Percentiles rank a stretch among this genome's conserved stretches.
phyloP scores from a whole-genome alignment of 108 stramenopile species.

The Cylindrotheca fusiformis region DNA sequence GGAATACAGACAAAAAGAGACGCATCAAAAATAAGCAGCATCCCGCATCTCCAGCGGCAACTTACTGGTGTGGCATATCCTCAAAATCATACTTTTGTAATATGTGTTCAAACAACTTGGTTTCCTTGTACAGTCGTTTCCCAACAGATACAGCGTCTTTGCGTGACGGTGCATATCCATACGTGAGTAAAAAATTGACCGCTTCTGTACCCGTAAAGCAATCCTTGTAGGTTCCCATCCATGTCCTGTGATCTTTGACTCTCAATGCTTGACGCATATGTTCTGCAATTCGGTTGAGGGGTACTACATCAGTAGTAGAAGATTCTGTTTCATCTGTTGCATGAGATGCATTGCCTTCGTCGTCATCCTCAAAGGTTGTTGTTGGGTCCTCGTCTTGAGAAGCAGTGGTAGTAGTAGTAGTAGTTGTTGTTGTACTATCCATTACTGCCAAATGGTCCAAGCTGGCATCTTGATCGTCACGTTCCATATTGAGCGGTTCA shows the following conservation, averaged over 20 bases:
- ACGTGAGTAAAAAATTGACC: constrained; percentile 53
- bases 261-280: constrained; percentile 21
- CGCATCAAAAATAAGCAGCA: too few relatives aligned
- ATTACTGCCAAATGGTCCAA: constrained; percentile 14
- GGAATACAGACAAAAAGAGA: too few relatives aligned
- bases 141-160: constrained; percentile 62
- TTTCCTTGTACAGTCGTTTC: constrained; percentile 39
- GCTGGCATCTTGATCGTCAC: constrained; percentile 5
- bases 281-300: constrained; percentile 28
- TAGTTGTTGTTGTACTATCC: not conserved
- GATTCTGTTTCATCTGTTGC: not conserved
- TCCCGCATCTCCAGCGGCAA: too few relatives aligned
- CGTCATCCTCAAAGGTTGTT: constrained; percentile 5
- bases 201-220: constrained; percentile 52
- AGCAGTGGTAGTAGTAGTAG: not conserved
- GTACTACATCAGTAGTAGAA: not conserved
- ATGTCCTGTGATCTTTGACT: constrained; percentile 24
- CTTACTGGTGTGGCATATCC: constrained; percentile 42
- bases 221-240: constrained; percentile 35
- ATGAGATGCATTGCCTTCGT: constrained; percentile 4
- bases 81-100: constrained; percentile 39
- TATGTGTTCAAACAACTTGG: constrained; percentile 48
- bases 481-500: constrained; percentile 26
- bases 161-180: constrained; percentile 43
- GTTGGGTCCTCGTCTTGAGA: not conserved